Percentiles rank a stretch among this genome's conserved stretches.
Conservation (phyloP, 352 stramenopile species). For the Phytophthora crassamura region DNA sequence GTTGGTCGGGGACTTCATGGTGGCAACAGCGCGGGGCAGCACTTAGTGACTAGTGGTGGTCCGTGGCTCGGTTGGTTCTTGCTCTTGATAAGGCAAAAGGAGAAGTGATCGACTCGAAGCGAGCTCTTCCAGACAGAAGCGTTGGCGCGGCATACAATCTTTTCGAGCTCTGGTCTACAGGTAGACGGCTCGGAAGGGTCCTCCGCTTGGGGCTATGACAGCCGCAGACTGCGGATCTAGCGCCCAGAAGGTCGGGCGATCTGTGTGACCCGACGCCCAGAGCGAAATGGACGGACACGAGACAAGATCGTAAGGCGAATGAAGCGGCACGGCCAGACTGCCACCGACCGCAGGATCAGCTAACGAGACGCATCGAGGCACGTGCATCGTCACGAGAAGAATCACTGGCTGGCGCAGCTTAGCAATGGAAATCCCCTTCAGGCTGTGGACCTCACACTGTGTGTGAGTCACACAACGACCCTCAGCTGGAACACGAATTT, state of each 20-base stretch:
- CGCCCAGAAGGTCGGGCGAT: slow-evolving; percentile 22
- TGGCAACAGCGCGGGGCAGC: slow-evolving; percentile 16
- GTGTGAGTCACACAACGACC: no score
- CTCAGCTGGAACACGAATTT: no score
- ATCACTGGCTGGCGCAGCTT: no score
- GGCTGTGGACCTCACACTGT: no score
- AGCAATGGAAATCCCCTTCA: no score
- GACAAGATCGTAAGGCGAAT: slow-evolving; percentile 14
- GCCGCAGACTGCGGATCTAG: slow-evolving; percentile 31
- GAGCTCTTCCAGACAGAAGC: no score
- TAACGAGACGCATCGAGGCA: slow-evolving; percentile 1
- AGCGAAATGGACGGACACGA: slow-evolving; percentile 23
- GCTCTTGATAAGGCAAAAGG: slow-evolving; percentile 20
- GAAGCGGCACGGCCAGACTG: slow-evolving; percentile 15
- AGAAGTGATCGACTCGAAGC: slow-evolving; percentile 23
- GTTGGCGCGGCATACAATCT: slow-evolving; percentile 5
- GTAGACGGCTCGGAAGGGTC: slow-evolving; percentile 8
- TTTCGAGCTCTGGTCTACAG: no score
- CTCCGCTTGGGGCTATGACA: neutral
- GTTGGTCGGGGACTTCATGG: slow-evolving; percentile 68
- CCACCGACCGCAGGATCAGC: slow-evolving; percentile 2
- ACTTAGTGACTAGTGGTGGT: slow-evolving; percentile 29
- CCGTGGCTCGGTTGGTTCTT: slow-evolving; percentile 6
- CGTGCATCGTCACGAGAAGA: no score
- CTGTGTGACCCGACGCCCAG: slow-evolving; percentile 3